Evolutionary conservation across 768 basidiomycete species (phyloP), one percentile per base, ranked within the genome.

Genomic region (Solioccasus polychromus): DNA sequence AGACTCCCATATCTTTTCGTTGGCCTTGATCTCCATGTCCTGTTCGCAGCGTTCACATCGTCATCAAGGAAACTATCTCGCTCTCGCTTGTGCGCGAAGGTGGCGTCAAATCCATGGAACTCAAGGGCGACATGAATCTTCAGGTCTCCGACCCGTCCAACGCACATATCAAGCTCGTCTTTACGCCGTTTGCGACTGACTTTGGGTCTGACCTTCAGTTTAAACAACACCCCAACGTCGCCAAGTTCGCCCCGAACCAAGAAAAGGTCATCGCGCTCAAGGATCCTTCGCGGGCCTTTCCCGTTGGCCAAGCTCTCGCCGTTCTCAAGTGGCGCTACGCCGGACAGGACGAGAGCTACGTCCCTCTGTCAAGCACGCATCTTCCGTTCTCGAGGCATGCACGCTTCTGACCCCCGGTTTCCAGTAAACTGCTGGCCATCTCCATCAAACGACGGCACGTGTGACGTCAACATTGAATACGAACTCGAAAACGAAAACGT

Each of bases 341-440:
- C 2, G 88, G 89, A 20, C 91, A 84, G 53, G 95, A 97, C 63
- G 95, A 98, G 72, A 87, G 81, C 52, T 79, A 87, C 51, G 85
- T 96, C 5, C 96, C 95, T 3, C 68, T 99, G 51, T 88, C 89
- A 18, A 90, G 94, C 96, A 66, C 68, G 88, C 36, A 22, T 1
- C 11, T 18, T 5, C 14, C 39, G 24, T 45, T 15, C 24, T 23
- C 11, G 12, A 12, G 11, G 22, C 39, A 11, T 19, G 18, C 37
- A n/a, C 7, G 17, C n/a, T n/a, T n/a, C n/a, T n/a, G n/a, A n/a
- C n/a, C n/a, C n/a, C n/a, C n/a, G n/a, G n/a, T n/a, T n/a, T n/a
- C n/a, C 53, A 93, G 94, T 99, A 64, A 99, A 92, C 62, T 94
- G 92, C 68, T 98, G 94, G 94, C 96, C 94, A 11, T 85, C 92